A percentile compares a stretch with the other conserved stretches of the same genome.
Evolutionary conservation across 179 eudicot species (phyloP).

Genomic region (Beta lomatogona): DNA sequence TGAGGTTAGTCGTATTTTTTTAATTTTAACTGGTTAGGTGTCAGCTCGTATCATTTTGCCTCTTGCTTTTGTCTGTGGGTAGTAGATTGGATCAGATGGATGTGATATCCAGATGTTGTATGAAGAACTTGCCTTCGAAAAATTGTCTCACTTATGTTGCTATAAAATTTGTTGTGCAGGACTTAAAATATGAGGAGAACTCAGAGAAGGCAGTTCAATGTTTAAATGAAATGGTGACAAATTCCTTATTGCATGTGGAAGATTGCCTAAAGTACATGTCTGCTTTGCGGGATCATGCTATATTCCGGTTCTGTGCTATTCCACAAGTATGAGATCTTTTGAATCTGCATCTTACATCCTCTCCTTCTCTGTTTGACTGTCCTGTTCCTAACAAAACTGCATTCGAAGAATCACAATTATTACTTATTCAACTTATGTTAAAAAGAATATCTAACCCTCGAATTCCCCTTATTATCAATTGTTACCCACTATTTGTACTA

Average conservation of each 20-base stretch:
- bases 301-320: constrained; percentile 92
- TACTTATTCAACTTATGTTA: not conserved
- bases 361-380: not conserved
- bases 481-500: not conserved
- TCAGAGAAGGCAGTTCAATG: constrained; percentile 87
- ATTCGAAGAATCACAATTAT: not conserved
- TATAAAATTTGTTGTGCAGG: constrained; percentile 46
- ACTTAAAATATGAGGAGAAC: constrained; percentile 79
- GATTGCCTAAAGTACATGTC: constrained; percentile 83
- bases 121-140: not conserved
- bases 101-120: not conserved
- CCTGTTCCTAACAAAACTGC: not conserved
- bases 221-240: constrained; percentile 95
- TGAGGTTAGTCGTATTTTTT: constrained; percentile 54
- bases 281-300: constrained; percentile 60
- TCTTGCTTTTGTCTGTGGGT: not conserved
- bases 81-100: not conserved
- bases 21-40: not conserved
- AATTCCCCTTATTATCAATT: not conserved
- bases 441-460: not conserved
- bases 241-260: constrained; percentile 80
- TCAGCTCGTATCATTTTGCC: not conserved
- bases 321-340: constrained; percentile 68
- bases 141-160: not conserved
- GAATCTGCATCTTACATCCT: not conserved